Percentiles rank a stretch among this genome's conserved stretches.
Conservation (phyloP, 2,329 filamentous ascomycete genomes). For the Ophidiomyces ophidiicola region DNA sequence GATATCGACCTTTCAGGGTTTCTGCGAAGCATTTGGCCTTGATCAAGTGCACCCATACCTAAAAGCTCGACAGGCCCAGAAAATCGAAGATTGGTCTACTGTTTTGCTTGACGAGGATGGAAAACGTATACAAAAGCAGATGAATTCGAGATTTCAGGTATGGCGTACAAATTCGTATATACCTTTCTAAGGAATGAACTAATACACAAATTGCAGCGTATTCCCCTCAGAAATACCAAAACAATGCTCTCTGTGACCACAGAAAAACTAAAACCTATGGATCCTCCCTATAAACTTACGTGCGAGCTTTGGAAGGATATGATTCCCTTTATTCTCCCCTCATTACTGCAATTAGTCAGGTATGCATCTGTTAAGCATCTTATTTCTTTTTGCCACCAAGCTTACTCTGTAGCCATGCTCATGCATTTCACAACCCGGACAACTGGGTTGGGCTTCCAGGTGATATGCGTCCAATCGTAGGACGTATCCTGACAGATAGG, state of each 20-base stretch:
- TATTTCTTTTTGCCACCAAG: background rate
- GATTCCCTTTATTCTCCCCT: slow-evolving; percentile 71
- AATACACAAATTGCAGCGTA: slow-evolving; percentile 40
- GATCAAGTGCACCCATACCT: slow-evolving; percentile 73
- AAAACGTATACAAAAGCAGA: slow-evolving; percentile 60
- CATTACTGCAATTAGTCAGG: slow-evolving; percentile 71
- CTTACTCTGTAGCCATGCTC: slow-evolving; percentile 53
- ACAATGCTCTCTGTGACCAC: slow-evolving; percentile 86
- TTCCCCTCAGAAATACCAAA: slow-evolving; percentile 80
- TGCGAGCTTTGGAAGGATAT: slow-evolving; percentile 73
- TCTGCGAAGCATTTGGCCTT: slow-evolving; percentile 68
- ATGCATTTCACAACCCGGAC: slow-evolving; percentile 74
- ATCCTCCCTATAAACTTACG: slow-evolving; percentile 61
- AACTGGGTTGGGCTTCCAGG: slow-evolving; percentile 69
- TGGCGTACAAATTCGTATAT: slow-evolving; percentile 15
- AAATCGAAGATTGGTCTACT: slow-evolving; percentile 70
- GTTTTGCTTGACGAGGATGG: slow-evolving; percentile 68
- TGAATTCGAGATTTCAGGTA: slow-evolving; percentile 63
- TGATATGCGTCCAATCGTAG: slow-evolving; percentile 66
- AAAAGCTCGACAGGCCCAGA: slow-evolving; percentile 57
- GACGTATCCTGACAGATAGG: slow-evolving; percentile 75
- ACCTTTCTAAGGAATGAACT: slow-evolving; percentile 8
- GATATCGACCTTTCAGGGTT: slow-evolving; percentile 62
- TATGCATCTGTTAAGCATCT: slow-evolving; percentile 24
- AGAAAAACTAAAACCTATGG: slow-evolving; percentile 68